Percentiles rank a stretch among this genome's conserved stretches.
phyloP scores from a whole-genome alignment of 805 yeast genomes.

The Tetrapisispora namnaoensis region DNA sequence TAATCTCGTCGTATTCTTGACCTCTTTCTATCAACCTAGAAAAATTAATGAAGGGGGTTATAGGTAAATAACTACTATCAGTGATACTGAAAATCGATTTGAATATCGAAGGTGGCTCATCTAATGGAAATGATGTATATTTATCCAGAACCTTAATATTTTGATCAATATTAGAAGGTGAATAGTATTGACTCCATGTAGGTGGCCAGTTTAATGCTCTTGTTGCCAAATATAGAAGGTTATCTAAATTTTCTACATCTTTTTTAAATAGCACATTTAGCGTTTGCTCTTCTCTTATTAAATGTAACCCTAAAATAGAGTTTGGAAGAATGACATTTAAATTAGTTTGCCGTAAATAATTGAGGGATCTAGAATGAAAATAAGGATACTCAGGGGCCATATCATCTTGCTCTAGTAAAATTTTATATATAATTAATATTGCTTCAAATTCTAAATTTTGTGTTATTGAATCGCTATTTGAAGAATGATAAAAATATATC shows the following conservation, averaged over 20 bases:
- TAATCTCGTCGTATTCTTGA: constrained; percentile 40
- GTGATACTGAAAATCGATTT: constrained; percentile 34
- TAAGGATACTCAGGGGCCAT: neutral
- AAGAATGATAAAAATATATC: constrained; percentile 6
- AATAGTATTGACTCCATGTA: constrained; percentile 51
- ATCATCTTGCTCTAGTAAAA: neutral
- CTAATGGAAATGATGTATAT: constrained; percentile 23
- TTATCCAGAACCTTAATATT: neutral
- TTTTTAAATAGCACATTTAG: constrained; percentile 40
- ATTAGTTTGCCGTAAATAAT: neutral
- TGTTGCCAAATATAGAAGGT: constrained; percentile 50
- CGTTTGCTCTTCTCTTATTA: constrained; percentile 65
- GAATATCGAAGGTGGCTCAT: constrained; percentile 30
- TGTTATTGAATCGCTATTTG: neutral
- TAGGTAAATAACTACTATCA: constrained; percentile 19
- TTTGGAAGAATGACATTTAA: constrained; percentile 35
- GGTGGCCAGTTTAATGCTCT: constrained; percentile 69
- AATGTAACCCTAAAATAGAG: constrained; percentile 58
- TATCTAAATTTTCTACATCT: constrained; percentile 36
- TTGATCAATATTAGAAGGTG: neutral
- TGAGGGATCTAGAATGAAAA: neutral
- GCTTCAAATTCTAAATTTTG: neutral
- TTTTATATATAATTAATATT: constrained; percentile 6
- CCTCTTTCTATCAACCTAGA: constrained; percentile 58
- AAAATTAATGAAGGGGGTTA: constrained; percentile 47